Conservation (phyloP, 2,329 filamentous ascomycete genomes). For the Talaromyces sp. region DNA sequence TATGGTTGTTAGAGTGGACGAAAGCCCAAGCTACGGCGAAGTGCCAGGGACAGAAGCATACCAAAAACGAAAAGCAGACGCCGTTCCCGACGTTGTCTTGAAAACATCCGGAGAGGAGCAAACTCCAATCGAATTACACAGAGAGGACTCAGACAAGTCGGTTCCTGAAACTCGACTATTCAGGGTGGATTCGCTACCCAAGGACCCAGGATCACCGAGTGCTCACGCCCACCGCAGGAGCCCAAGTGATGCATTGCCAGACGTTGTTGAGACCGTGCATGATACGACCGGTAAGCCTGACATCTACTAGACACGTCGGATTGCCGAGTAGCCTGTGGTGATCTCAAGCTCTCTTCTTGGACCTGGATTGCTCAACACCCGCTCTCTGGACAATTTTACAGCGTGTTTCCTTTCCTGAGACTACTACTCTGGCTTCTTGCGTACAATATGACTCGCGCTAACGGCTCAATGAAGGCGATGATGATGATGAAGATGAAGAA, state of each 20-base stretch:
- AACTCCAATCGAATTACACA: constrained; percentile 19
- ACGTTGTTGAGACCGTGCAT: constrained; percentile 40
- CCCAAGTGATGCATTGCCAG: constrained; percentile 43
- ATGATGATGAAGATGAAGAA: constrained; percentile 59
- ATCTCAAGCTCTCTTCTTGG: constrained; percentile 11
- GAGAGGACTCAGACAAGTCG: constrained; percentile 25
- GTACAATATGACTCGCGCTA: constrained; percentile 21
- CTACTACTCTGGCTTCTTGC: constrained; percentile 10
- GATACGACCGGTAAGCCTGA: constrained; percentile 56
- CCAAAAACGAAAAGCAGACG: constrained; percentile 55
- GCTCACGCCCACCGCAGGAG: constrained; percentile 40
- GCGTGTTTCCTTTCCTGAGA: constrained; percentile 11
- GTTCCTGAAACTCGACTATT: constrained; percentile 46
- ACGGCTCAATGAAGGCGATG: constrained; percentile 52
- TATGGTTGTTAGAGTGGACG: constrained; percentile 60
- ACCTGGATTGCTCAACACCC: constrained; percentile 45
- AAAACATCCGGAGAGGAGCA: constrained; percentile 44
- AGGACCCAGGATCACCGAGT: constrained; percentile 28
- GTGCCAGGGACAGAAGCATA: constrained; percentile 59
- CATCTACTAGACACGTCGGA: constrained; percentile 26
- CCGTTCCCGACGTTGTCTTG: constrained; percentile 56
- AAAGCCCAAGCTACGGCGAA: constrained; percentile 57
- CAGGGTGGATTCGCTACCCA: constrained; percentile 40
- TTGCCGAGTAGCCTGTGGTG: constrained; percentile 29
- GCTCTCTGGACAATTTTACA: constrained; percentile 38